Conservation (phyloP, 2,329 filamentous ascomycete species). For the Neophaeococcomyces aloes region DNA sequence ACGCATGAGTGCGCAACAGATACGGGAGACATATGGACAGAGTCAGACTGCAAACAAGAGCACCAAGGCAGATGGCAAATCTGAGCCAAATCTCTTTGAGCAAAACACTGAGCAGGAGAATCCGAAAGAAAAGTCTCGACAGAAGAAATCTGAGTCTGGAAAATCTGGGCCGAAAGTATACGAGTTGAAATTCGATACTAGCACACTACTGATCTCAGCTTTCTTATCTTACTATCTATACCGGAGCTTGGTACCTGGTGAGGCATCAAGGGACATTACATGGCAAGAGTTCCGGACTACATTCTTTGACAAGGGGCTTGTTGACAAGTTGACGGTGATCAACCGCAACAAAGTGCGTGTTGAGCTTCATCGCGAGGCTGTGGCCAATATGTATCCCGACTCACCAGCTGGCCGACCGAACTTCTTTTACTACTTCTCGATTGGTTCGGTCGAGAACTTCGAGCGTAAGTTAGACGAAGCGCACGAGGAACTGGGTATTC, state of each 20-base stretch:
- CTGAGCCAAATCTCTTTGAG: conserved; percentile 17
- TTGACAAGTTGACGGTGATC: conserved; percentile 80
- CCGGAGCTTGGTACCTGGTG: conserved; percentile 54
- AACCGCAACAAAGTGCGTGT: conserved; percentile 70
- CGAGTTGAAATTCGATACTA: conserved; percentile 44
- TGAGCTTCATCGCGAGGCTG: conserved; percentile 64
- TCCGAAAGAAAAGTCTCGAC: conserved; percentile 24
- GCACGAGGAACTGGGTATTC: conserved; percentile 77
- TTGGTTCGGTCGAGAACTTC: conserved; percentile 88
- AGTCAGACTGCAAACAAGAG: conserved; percentile 18
- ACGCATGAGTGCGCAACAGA: conserved; percentile 38
- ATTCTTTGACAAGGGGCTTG: conserved; percentile 90
- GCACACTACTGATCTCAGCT: conserved; percentile 46
- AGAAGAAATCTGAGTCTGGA: conserved; percentile 23
- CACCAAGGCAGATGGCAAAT: conserved; percentile 14
- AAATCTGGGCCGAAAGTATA: conserved; percentile 31
- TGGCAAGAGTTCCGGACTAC: conserved; percentile 94
- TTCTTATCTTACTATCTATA: conserved; percentile 55
- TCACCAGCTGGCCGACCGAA: conserved; percentile 56
- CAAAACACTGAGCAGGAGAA: conserved; percentile 23
- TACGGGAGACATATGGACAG: conserved; percentile 27
- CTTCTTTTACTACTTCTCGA: conserved; percentile 86
- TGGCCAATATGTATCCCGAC: conserved; percentile 63
- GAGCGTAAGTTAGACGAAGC: conserved; percentile 80
- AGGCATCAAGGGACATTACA: conserved; percentile 70